Evolutionary conservation across 106 monocot genomes (phyloP).

Genomic region (Narthecium ossifragum): DNA sequence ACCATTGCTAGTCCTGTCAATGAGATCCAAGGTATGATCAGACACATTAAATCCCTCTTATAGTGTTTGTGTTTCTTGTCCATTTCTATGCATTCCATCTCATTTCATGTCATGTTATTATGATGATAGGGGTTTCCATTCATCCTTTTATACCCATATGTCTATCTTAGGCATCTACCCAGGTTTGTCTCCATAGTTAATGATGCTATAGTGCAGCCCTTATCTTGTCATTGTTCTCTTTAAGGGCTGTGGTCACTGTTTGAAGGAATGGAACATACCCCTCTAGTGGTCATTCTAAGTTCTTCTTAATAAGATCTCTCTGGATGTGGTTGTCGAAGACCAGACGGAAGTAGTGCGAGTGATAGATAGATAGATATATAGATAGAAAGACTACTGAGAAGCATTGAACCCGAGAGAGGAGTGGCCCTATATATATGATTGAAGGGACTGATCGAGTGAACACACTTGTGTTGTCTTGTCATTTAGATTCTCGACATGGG

Average conservation of each 20-base stretch:
- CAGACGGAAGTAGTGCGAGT: too few relatives aligned
- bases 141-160: too few relatives aligned
- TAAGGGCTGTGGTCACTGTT: too few relatives aligned
- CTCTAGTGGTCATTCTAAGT: too few relatives aligned
- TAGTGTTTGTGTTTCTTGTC: background rate
- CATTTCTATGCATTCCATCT: background rate
- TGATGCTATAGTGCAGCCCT: too few relatives aligned
- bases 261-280: too few relatives aligned
- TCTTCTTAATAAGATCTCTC: too few relatives aligned
- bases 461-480: slow-evolving; percentile 37
- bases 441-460: slow-evolving; percentile 39
- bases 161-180: too few relatives aligned
- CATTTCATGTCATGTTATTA: background rate
- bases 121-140: background rate
- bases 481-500: slow-evolving; percentile 28
- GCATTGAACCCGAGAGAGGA: background rate
- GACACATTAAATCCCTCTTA: background rate
- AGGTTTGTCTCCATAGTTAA: slow-evolving; percentile 3
- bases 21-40: slow-evolving; percentile 33
- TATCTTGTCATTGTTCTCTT: too few relatives aligned
- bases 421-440: slow-evolving; percentile 4
- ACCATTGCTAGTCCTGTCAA: slow-evolving; percentile 7
- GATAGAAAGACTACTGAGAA: background rate
- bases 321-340: too few relatives aligned
- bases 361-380: too few relatives aligned